Evolutionary conservation across 2,329 filamentous ascomycete genomes (phyloP), one percentile per base, ranked within the genome.

Genomic region (Dryadomyces sulphureus): DNA sequence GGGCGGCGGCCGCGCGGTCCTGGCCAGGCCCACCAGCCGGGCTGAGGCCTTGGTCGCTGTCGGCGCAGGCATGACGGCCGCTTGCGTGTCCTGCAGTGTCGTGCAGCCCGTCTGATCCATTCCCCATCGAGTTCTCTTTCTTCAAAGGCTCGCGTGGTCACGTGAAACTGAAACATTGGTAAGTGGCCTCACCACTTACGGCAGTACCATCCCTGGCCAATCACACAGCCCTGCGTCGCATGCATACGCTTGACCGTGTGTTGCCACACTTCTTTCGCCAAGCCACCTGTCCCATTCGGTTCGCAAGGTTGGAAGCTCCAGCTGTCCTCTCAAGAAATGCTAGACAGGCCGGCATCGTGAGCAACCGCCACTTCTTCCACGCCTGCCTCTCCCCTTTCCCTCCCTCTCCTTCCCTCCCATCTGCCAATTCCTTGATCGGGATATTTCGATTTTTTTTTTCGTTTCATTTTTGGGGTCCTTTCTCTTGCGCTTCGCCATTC

Each of bases 241-340:
- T 35, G 20, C 12, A 35, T 25, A 20, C 19, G 11, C 17, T 4
- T 36, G 41, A 30, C 41, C 42, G 41, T 22, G 22, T 38, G 41
- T 43, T 35, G 12, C 19, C 32, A n/a, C 19, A 7, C 12, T 14
- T 6, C 41, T 30, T 19, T 21, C 32, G 45, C 45, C 45, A 46
- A 46, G 45, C 27, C 45, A 46, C 45, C 45, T 46, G 45, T 41
- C 45, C 45, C 25, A 25, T 45, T 45, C 41, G 30, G 41, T 43
- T 22, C 22, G 14, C 20, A 43, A 41, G 19, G 25, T 41, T n/a
- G 45, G 39, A 46, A 46, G 45, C 45, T 46, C 45, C 45, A 46
- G 45, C 45, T 46, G 45, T 46, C 45, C 45, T 46, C 38, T 46
- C 38, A 21, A 27, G 34, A 43, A 43, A 43, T 32, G 24, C 32